Base-by-base conservation (phyloP, 345 rosid species). In the Sonneratia alba region DNA sequence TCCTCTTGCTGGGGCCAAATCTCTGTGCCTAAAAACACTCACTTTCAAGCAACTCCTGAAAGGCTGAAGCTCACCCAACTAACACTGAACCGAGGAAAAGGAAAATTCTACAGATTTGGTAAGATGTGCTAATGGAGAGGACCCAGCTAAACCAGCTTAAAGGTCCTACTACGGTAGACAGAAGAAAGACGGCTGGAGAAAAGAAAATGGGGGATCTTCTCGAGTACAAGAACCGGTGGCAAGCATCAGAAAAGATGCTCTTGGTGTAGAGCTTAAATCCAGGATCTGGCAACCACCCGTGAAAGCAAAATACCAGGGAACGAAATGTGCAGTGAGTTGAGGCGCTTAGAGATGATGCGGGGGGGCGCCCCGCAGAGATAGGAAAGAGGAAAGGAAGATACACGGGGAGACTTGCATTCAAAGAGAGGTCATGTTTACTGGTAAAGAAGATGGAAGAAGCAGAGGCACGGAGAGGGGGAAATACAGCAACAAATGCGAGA, bases 391-490 rank as follows among this genome's bases (percentile, higher is more conserved):
- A 55, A 12, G 37, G 59, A 68, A 73, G 65, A 51, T 15, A 14
- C n/a, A 27, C 40, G 51, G 18, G 21, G 82, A 88, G 77, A 80
- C 90, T 87, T 88, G 85, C 87, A 88, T 86, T 93, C 83, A 83
- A 89, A 91, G 93, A 85, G 86, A 87, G 83, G 88, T 80, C 79
- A 80, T 53, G 45, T 7, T 48, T 66, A 21, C 27, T 62, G 22
- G 66, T 68, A 56, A n/a, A 38, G 74, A 62, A 57, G 27, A 37
- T 53, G 66, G 48, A 53, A 67, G 36, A 36, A 61, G 34, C 36
- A 16, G 49, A 56, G 68, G 66, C 47, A 0, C 1, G 16, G 32
- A 43, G 27, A 14, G 34, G 9, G 5, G 53, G 21, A 1, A 55
- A 64, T n/a, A 51, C 34, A 53, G 14, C 24, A 48, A 48, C 32